Evolutionary conservation across 495 filamentous ascomycete species (phyloP).

Genomic region (Aspergillus ellipticus): DNA sequence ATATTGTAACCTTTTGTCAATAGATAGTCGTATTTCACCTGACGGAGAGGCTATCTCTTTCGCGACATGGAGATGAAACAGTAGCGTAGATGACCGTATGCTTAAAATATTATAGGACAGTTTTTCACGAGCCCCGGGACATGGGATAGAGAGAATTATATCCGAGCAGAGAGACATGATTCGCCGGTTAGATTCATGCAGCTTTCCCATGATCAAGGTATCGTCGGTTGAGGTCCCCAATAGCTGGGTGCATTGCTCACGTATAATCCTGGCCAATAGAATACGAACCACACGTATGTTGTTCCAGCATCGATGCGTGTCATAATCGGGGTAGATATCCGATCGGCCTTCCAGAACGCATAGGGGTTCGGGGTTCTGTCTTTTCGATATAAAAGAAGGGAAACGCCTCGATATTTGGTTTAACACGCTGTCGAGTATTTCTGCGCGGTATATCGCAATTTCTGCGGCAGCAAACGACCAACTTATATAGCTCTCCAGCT

Average conservation of each 20-base stretch:
- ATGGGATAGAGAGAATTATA: background rate
- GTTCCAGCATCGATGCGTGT: background rate
- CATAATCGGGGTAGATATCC: background rate
- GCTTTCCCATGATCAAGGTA: background rate
- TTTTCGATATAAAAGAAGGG: background rate
- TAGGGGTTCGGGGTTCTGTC: background rate
- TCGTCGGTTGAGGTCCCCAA: background rate
- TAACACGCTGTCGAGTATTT: background rate
- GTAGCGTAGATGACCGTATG: background rate
- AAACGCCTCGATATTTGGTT: background rate
- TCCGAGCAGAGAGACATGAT: background rate
- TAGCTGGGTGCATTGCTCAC: background rate
- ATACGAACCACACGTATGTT: constrained; percentile 5
- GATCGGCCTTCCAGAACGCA: background rate
- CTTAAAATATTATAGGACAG: background rate
- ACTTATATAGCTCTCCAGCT: background rate
- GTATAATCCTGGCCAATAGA: background rate
- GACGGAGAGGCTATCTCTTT: background rate
- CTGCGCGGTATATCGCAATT: background rate
- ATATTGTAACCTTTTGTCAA: background rate
- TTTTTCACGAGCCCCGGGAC: too few relatives aligned
- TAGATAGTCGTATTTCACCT: background rate
- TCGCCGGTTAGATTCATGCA: background rate
- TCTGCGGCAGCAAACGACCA: background rate
- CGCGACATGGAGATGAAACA: constrained; percentile 4